Evolutionary conservation across 306 rosid species (phyloP).

Genomic region (Malus fusca): DNA sequence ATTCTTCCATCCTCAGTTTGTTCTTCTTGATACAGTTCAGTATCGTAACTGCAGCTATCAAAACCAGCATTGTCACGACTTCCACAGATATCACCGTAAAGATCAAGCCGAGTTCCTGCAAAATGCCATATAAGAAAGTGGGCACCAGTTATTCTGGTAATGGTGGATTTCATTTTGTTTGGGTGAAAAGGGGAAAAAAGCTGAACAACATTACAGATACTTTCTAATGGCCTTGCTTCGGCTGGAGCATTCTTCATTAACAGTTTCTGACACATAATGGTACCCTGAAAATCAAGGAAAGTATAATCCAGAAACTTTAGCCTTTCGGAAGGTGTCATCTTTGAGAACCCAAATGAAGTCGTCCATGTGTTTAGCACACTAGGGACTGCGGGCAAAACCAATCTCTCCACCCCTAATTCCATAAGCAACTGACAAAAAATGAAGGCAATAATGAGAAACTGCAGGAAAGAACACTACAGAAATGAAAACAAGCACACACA

Average conservation of each 20-base stretch:
- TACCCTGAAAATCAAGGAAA: constrained; percentile 70
- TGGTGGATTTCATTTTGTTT: background rate
- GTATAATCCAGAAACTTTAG: constrained; percentile 52
- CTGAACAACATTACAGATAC: constrained; percentile 20
- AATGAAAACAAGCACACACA: background rate
- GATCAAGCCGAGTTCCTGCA: constrained; percentile 32
- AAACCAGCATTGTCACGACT: constrained; percentile 2
- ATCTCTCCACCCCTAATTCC: constrained; percentile 70
- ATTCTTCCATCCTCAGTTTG: constrained; percentile 24
- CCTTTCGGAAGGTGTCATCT: constrained; percentile 57
- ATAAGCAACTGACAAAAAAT: constrained; percentile 46
- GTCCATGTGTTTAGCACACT: constrained; percentile 77
- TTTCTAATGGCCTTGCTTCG: constrained; percentile 19
- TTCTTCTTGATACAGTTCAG: constrained; percentile 45
- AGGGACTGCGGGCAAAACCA: constrained; percentile 78
- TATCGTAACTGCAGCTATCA: constrained; percentile 25
- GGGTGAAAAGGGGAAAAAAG: background rate
- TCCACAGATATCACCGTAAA: constrained; percentile 11
- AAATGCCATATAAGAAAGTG: background rate
- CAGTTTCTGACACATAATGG: constrained; percentile 76
- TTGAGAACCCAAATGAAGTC: constrained; percentile 55
- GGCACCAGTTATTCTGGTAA: constrained; percentile 8
- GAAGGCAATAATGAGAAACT: background rate
- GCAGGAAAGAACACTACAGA: background rate
- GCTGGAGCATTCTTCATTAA: constrained; percentile 29